Base-by-base conservation (phyloP, 768 basidiomycete species). In the Hygrocybe punicea region DNA sequence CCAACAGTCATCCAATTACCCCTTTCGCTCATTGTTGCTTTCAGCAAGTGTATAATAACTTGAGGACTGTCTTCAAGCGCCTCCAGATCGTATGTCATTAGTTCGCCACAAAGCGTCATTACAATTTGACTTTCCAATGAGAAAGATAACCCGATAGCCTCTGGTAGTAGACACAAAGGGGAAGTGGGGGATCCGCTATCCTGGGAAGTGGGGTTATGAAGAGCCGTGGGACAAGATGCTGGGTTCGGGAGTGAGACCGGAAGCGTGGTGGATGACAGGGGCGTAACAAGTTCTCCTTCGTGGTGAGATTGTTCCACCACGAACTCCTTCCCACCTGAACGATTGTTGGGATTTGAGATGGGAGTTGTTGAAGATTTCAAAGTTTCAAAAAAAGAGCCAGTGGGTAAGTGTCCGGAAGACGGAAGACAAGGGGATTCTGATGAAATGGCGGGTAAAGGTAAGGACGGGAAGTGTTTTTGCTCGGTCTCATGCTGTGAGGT, bases 1-100 rank as follows among this genome's bases (percentile, higher is more conserved):
- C 70, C 83, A 16, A 82, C 79, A 11, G 78, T 70, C 75, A 85
- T 79, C 81, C 83, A 85, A 57, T 73, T 80, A 25, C 75, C 80
- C 49, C 78, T 73, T 59, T 81, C 81, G 45, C 76, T 76, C 5
- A 69, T 67, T 2, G 79, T 75, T 4, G 67, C 58, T 56, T 74
- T 78, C 5, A 86, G 70, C 9, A 83, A 65, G 39, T 73, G 66
- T 35, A 84, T 80, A 51, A 82, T 75, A 7, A 71, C 65, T 25
- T 62, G 59, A 6, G 80, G 78, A 63, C 83, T 71, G n/a, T 71
- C 69, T 56, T 76, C 73, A 16, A 82, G 71, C 16, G 67, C 58
- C 2, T 73, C 65, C 14, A 84, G 74, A 60, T 81, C 75, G 60
- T 73, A 78, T 8, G 64, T 66, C 40, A 80, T 72, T 11, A 64